phyloP scores from a whole-genome alignment of 2,329 filamentous ascomycete species.

The Sporothrix mexicana region DNA sequence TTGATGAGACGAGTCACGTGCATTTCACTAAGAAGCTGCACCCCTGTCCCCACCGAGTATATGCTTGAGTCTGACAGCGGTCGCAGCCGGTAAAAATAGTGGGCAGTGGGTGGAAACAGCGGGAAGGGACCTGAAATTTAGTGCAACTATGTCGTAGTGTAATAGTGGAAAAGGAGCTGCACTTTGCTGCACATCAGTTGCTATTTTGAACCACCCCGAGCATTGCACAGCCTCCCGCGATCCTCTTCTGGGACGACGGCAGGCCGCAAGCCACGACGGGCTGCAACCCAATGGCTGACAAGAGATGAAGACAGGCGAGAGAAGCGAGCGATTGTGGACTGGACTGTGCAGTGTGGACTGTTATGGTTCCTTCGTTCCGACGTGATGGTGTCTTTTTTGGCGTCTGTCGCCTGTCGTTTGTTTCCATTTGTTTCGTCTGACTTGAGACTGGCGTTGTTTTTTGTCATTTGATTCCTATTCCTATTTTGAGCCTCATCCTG shows the following conservation, averaged over 20 bases:
- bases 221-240: slow-evolving; percentile 22
- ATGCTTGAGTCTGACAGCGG: slow-evolving; percentile 18
- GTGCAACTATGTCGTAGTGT: too few species aligned
- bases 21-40: too few species aligned
- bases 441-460: not conserved
- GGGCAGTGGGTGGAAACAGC: slow-evolving; percentile 1
- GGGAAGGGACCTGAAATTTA: not conserved
- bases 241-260: slow-evolving; percentile 12
- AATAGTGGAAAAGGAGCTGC: not conserved
- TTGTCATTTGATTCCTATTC: not conserved
- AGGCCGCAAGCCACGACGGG: slow-evolving; percentile 7
- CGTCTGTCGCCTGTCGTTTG: not conserved
- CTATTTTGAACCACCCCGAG: not conserved
- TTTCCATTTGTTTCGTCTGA: slow-evolving; percentile 6
- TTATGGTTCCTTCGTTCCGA: not conserved
- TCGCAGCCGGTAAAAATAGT: not conserved
- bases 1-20: too few species aligned
- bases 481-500: not conserved
- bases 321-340: too few species aligned
- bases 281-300: not conserved
- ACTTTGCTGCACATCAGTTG: not conserved
- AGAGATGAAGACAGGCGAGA: not conserved
- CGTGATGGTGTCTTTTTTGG: not conserved
- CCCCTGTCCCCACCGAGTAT: slow-evolving; percentile 12
- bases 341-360: not conserved